Evolutionary conservation across 495 filamentous ascomycete genomes (phyloP), one percentile per base, ranked within the genome.

Genomic region (Podospora sp.): DNA sequence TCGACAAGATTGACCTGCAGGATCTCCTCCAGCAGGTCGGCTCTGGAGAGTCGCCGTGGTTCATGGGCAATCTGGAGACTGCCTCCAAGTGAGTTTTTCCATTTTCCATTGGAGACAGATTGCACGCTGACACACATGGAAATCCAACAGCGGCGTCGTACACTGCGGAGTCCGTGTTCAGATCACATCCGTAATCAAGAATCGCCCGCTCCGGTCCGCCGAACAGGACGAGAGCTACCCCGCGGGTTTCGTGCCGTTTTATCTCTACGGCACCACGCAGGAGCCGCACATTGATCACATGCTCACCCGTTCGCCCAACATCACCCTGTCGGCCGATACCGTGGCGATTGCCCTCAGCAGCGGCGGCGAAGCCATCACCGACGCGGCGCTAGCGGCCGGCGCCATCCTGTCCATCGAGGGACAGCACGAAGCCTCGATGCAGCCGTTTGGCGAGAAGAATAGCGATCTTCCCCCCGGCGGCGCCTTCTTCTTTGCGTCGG

Each of bases 221-320:
- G 27, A 74, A 62, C 76, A 73, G n/a, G 77, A 80, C 49, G 20
- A 18, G 7, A 27, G 51, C 1, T 84, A 82, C 60, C 81, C 68
- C 25, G 24, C 24, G 2, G 51, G 60, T 12, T 72, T 59, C 53
- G 79, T 79, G 73, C 81, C 82, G 4, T 83, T 83, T 65, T 83
- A 84, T 51, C 72, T 82, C 27, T 83, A 84, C 69, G 81, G 80
- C 36, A 76, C 53, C 20, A 20, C 9, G 1, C 9, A 14, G 8
- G 68, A 67, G 20, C 26, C 40, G 7, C 68, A 70, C 57, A 61
- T 70, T 11, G 61, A 67, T 33, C 68, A 70, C 26, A 53, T 70
- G 16, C 64, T 73, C 18, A 49, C 29, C 14, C 46, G 29, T 9
- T 16, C 65, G 16, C 65, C 65, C 27, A 67, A 67, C 49, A 63